Evolutionary conservation across 306 rosid genomes (phyloP).

Genomic region (Prunus padus): DNA sequence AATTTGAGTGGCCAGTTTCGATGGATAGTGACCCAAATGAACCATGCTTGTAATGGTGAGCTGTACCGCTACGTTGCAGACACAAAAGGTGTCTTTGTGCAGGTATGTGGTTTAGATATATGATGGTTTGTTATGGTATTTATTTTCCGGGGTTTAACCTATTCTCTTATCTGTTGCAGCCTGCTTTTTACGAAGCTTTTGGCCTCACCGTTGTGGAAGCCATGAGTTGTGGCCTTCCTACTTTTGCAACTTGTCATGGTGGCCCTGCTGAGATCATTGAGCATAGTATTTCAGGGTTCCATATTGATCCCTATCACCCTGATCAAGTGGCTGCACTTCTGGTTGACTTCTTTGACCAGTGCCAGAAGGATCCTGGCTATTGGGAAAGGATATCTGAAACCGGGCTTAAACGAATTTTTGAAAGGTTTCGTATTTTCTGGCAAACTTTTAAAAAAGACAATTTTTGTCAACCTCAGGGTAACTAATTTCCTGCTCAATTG

Average conservation of each 20-base stretch:
- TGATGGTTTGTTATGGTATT: neutral
- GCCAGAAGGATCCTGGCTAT: slow-evolving; percentile 5
- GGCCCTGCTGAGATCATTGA: slow-evolving; percentile 21
- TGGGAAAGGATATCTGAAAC: slow-evolving; percentile 11
- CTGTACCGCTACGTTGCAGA: slow-evolving; percentile 23
- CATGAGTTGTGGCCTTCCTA: slow-evolving; percentile 21
- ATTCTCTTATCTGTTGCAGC: neutral
- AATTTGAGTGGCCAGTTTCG: slow-evolving; percentile 5
- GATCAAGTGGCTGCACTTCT: slow-evolving; percentile 17
- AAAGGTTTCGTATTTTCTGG: slow-evolving; percentile 7
- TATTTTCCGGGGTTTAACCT: neutral
- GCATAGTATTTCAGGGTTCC: slow-evolving; percentile 11
- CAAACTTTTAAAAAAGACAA: neutral
- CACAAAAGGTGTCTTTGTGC: slow-evolving; percentile 21
- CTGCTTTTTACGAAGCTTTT: slow-evolving; percentile 23
- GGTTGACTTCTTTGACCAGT: slow-evolving; percentile 12
- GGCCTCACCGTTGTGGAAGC: slow-evolving; percentile 21
- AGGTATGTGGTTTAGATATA: neutral
- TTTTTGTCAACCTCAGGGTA: neutral
- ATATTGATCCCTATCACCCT: slow-evolving; percentile 16
- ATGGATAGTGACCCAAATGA: slow-evolving; percentile 19
- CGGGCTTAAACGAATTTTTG: slow-evolving; percentile 7
- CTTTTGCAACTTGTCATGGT: slow-evolving; percentile 20
- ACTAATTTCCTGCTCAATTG: neutral
- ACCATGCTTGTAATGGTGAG: slow-evolving; percentile 15